Percentiles rank a stretch among this genome's conserved stretches.
These are phyloP conservation scores for Ceratonia siliqua DNA, from an alignment of 306 rosid genomes.

Conservation along the genomic window DNA sequence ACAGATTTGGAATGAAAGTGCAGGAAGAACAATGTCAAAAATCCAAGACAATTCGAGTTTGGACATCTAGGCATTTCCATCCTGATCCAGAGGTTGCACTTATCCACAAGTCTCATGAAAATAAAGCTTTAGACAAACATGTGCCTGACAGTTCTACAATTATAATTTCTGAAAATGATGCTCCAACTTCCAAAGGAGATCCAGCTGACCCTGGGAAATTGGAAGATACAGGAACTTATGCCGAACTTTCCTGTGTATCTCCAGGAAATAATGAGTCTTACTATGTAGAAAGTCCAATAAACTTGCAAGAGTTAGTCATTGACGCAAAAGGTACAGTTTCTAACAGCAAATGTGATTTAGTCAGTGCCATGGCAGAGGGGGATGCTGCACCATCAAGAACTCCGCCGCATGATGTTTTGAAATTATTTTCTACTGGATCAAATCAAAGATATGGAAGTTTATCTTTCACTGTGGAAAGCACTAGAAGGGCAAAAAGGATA, in stretches of 20 bases:
- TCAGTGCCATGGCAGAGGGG: constrained; percentile 42
- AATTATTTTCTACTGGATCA: constrained; percentile 43
- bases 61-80: constrained; percentile 69
- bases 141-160: constrained; percentile 42
- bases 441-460: constrained; percentile 50
- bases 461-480: constrained; percentile 50
- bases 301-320: constrained; percentile 38
- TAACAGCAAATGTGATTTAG: constrained; percentile 37
- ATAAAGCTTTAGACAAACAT: constrained; percentile 34
- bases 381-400: constrained; percentile 33
- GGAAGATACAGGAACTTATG: constrained; percentile 37
- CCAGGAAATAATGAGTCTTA: constrained; percentile 41
- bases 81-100: constrained; percentile 46
- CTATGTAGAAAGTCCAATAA: constrained; percentile 11
- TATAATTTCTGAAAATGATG: constrained; percentile 32
- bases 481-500: constrained; percentile 75
- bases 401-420: constrained; percentile 41
- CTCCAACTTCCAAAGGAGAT: constrained; percentile 36
- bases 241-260: constrained; percentile 41
- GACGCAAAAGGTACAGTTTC: constrained; percentile 40
- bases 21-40: constrained; percentile 71
- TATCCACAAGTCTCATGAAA: constrained; percentile 44
- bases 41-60: constrained; percentile 60
- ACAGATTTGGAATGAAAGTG: constrained; percentile 74
- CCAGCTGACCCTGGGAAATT: constrained; percentile 33